Base-by-base conservation (phyloP, 116 monocot genomes). In the Posidonia oceanica region DNA sequence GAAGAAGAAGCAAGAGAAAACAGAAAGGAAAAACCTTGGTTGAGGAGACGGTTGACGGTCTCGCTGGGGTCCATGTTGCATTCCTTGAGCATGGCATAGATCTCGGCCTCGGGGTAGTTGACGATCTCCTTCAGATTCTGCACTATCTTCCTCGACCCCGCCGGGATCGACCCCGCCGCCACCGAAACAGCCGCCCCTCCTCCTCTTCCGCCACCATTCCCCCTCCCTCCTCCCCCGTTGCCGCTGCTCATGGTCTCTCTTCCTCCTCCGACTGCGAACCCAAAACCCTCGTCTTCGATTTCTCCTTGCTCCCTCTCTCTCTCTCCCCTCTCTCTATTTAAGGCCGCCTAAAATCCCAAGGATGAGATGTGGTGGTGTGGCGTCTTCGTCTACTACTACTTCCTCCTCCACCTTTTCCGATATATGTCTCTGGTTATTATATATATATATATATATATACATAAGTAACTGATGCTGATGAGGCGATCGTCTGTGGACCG, bases 21-120 rank as follows among this genome's bases (percentile, higher is more conserved):
- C 66, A 41, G 42, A 20, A 11, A 15, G 10, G 7, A 18, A 39
- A 44, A 0, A 66, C 93, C 93, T 83, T 93, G 93, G 61, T 75
- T 67, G n/a, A 93, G 86, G 42, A 93, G 88, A 6, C 88, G 88
- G 44, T 88, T 75, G 54, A 92, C 84, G 23, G 92, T 74, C 61
- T 88, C 88, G 72, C 77, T 72, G 41, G 93, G 89, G 80, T 93
- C 86, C 93, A 93, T 93, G 71, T 80, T 80, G 73, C 93, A 93
- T 75, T 93, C 93, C 70, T 81, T 82, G 36, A 93, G 89, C 84
- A 81, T 81, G 23, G 86, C 82, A 54, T 93, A 93, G 86, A 93
- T 93, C 88, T 93, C 93, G 36, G 67, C 59, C 41, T 93, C 93
- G 10, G 86, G 74, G 64, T 80, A 75, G 79, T 86, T 88, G 61